These are phyloP conservation scores for Sodiomyces alkalinus DNA, from an alignment of 2,329 filamentous ascomycete species.

Conservation along the genomic window DNA sequence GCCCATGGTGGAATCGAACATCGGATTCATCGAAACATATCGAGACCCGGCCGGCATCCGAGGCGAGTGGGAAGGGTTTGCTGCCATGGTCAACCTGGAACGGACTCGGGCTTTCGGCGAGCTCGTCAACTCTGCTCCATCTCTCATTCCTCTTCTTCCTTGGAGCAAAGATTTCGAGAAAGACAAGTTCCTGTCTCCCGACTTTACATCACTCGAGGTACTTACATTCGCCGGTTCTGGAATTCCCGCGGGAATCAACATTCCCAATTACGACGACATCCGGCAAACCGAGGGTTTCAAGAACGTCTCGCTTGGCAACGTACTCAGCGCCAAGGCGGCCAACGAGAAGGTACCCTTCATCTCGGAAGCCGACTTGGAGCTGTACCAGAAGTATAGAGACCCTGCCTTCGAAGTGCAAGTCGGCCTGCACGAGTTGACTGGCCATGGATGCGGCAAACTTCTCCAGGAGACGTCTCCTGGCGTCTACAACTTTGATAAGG, in stretches of 20 bases:
- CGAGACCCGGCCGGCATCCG: slow-evolving; percentile 67
- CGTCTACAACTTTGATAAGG: slow-evolving; percentile 73
- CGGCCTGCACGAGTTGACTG: slow-evolving; percentile 76
- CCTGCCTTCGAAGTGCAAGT: slow-evolving; percentile 90
- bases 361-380: slow-evolving; percentile 54
- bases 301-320: slow-evolving; percentile 86
- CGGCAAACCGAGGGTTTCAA: slow-evolving; percentile 79
- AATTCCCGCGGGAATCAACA: slow-evolving; percentile 54
- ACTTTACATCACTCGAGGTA: slow-evolving; percentile 91
- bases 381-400: slow-evolving; percentile 75
- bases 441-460: slow-evolving; percentile 87
- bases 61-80: slow-evolving; percentile 78
- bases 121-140: slow-evolving; percentile 66
- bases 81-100: slow-evolving; percentile 46
- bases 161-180: slow-evolving; percentile 89
- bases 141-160: slow-evolving; percentile 75
- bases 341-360: slow-evolving; percentile 92
- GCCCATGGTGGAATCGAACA: slow-evolving; percentile 64
- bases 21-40: slow-evolving; percentile 79
- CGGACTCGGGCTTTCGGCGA: slow-evolving; percentile 77
- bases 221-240: slow-evolving; percentile 57
- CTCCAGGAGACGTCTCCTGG: slow-evolving; percentile 77
- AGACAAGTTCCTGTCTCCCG: slow-evolving; percentile 85
- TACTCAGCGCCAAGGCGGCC: slow-evolving; percentile 78
- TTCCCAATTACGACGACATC: slow-evolving; percentile 62